These are phyloP conservation scores for Cetraspora pellucida DNA, from an alignment of 192 early-diverging fungal genomes.

Conservation along the genomic window DNA sequence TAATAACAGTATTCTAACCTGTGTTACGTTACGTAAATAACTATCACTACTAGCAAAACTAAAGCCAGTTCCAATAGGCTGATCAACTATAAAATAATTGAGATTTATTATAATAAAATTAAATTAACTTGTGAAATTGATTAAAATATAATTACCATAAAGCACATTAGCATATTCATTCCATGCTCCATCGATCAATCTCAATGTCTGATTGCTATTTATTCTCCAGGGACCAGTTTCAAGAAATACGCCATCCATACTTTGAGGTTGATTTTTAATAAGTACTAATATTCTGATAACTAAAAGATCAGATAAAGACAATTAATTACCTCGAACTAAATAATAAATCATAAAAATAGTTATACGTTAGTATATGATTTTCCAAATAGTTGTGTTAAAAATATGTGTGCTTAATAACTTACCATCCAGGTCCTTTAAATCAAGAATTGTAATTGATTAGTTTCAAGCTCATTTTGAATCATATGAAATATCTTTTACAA, in stretches of 20 bases:
- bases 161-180: constrained; percentile 63
- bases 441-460: background rate
- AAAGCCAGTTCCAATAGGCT: constrained; percentile 66
- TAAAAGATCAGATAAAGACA: background rate
- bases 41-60: constrained; percentile 49
- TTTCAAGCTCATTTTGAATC: background rate
- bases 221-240: constrained; percentile 61
- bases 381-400: background rate
- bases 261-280: constrained; percentile 23
- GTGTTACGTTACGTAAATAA: constrained; percentile 41
- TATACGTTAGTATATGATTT: no score
- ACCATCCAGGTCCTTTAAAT: constrained; percentile 14
- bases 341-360: no score
- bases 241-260: constrained; percentile 69
- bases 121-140: no score
- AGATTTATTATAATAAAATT: no score
- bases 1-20: constrained; percentile 45
- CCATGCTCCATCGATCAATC: constrained; percentile 54
- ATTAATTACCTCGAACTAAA: constrained; percentile 28
- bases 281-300: background rate
- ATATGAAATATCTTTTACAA: background rate
- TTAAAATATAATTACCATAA: constrained; percentile 44
- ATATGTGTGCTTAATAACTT: background rate
- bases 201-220: constrained; percentile 43
- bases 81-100: constrained; percentile 51